A percentile compares a stretch with the other conserved stretches of the same genome.
Evolutionary conservation across 805 yeast species (phyloP).

Genomic region (Cyberlindnera meyerae): DNA sequence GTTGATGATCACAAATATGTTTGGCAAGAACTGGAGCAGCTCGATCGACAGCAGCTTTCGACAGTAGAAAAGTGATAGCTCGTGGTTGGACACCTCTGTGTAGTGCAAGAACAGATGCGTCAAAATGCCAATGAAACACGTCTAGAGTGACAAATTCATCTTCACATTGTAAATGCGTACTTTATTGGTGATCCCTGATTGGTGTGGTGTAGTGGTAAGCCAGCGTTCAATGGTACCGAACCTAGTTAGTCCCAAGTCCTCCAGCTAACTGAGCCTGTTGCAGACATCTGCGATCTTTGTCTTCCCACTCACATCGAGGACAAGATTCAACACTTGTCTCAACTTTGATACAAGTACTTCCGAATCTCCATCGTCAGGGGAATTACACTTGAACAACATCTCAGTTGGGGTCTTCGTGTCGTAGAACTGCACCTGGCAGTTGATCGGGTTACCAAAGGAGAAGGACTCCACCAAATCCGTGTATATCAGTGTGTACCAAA

Average conservation of each 20-base stretch:
- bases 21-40: conserved; percentile 6
- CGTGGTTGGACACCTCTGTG: neutral
- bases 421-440: conserved; percentile 3
- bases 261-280: conserved; percentile 2
- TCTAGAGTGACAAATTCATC: conserved; percentile 1
- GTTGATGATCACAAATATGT: conserved; percentile 2
- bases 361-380: neutral
- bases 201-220: neutral
- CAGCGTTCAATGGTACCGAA: neutral
- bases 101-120: conserved; percentile 8
- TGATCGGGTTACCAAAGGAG: conserved; percentile 8
- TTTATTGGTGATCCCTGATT: neutral
- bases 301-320: conserved; percentile 3
- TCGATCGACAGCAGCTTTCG: conserved; percentile 4
- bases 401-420: conserved; percentile 7
- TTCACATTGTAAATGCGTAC: neutral
- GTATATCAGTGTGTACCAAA: conserved; percentile 9
- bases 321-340: conserved; percentile 1
- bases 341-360: neutral
- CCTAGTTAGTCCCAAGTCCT: neutral
- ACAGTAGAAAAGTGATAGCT: conserved; percentile 6
- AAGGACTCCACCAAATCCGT: conserved; percentile 8
- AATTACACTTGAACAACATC: neutral
- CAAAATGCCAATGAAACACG: conserved; percentile 2
- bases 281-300: conserved; percentile 3